phyloP scores from a whole-genome alignment of 2,329 filamentous ascomycete genomes.

The Paecilomyces fulvus region DNA sequence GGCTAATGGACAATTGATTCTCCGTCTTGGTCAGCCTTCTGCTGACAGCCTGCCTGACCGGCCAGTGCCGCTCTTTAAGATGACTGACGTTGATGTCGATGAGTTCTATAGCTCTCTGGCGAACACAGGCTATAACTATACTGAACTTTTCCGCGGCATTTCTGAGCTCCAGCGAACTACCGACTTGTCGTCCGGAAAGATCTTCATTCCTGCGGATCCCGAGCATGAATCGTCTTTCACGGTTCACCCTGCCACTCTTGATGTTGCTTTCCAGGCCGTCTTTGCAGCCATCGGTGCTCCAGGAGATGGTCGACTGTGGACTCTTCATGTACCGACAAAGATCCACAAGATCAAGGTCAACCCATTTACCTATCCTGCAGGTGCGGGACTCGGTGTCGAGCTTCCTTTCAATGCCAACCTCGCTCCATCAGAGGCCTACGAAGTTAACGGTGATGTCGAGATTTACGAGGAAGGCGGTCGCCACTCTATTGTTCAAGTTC shows the following conservation, averaged over 20 bases:
- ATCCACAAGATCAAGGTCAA: conserved; percentile 13
- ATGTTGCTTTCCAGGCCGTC: neutral
- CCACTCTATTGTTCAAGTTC: conserved; percentile 1
- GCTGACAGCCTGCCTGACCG: neutral
- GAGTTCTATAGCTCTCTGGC: conserved; percentile 17
- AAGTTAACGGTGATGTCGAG: conserved; percentile 17
- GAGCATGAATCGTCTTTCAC: conserved; percentile 10
- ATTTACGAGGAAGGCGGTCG: conserved; percentile 10
- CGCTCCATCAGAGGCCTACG: conserved; percentile 5
- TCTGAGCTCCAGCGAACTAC: conserved; percentile 10
- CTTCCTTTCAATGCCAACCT: conserved; percentile 13
- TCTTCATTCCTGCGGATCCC: conserved; percentile 5
- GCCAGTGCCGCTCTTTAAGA: neutral
- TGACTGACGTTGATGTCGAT: conserved; percentile 12
- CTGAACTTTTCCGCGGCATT: conserved; percentile 14
- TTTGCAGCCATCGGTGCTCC: neutral
- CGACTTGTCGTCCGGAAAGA: conserved; percentile 12
- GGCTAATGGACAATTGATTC: conserved; percentile 4
- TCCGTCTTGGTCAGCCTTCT: neutral
- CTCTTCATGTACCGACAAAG: conserved; percentile 13
- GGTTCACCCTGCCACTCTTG: neutral
- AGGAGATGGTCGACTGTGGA: conserved; percentile 11
- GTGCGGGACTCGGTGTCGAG: conserved; percentile 4
- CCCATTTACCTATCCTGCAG: conserved; percentile 1
- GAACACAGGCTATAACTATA: conserved; percentile 19